Base-by-base conservation (phyloP, 2,329 filamentous ascomycete species). In the Pseudocercospora eumusae region DNA sequence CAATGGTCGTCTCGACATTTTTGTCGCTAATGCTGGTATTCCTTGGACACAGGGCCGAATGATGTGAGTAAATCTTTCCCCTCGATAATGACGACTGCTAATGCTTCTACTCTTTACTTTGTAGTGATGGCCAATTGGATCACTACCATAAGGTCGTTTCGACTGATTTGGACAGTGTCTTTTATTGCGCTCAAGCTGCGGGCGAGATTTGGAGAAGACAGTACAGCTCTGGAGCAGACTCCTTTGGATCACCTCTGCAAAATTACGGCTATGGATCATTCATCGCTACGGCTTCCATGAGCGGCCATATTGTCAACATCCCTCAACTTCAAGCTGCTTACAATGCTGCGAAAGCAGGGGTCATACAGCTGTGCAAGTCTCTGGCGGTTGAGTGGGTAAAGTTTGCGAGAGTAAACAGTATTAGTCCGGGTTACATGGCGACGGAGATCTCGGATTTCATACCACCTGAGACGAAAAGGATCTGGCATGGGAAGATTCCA, bases 21-120 rank as follows among this genome's bases (percentile, higher is more conserved):
- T 93, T 70, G 85, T 93, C 49, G 90, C 90, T 68, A 93, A 95
- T 73, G 87, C 88, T 13, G 90, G 90, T 56, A 87, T 92, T 57
- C 83, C 87, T 0, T 93, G 89, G 89, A 87, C 83, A 1, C 61
- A 90, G 62, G 88, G 88, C 0, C 74, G 86, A 8, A 86, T 89
- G 73, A 80, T 91, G n/a, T n/a, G n/a, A n/a, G n/a, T n/a, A n/a
- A n/a, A n/a, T n/a, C n/a, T n/a, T n/a, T n/a, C n/a, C n/a, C n/a
- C n/a, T n/a, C n/a, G n/a, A n/a, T n/a, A n/a, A n/a, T n/a, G n/a
- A n/a, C n/a, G n/a, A n/a, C n/a, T n/a, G n/a, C n/a, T n/a, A n/a
- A n/a, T n/a, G n/a, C n/a, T n/a, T n/a, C n/a, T n/a, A n/a, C n/a
- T n/a, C n/a, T n/a, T n/a, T n/a, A n/a, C n/a, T n/a, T n/a, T n/a